Percentiles rank a stretch among this genome's conserved stretches.
Evolutionary conservation across 768 basidiomycete species (phyloP).

Genomic region (Russula foetens): DNA sequence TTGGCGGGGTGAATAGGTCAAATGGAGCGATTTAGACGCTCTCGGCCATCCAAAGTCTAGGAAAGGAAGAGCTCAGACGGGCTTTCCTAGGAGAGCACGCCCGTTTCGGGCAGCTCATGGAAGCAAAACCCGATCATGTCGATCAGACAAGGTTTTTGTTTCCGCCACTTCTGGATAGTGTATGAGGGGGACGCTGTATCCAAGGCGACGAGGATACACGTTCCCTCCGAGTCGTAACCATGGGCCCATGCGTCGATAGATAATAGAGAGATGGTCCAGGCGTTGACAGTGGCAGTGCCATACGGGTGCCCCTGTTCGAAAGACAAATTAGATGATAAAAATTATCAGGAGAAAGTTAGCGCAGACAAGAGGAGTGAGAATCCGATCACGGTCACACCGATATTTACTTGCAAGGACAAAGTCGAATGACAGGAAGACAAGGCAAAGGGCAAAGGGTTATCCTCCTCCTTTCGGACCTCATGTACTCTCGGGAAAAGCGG

Average conservation of each 20-base stretch:
- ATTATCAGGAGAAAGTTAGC: not conserved
- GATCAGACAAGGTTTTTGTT: constrained; percentile 14
- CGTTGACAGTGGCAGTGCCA: constrained; percentile 9
- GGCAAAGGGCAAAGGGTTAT: constrained; percentile 1
- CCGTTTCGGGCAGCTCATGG: constrained; percentile 5
- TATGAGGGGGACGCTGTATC: constrained; percentile 7
- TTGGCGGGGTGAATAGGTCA: not conserved
- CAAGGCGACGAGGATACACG: constrained; percentile 16
- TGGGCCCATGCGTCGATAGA: not conserved
- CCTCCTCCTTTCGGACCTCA: not conserved
- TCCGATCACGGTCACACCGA: not conserved
- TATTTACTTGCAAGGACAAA: not conserved
- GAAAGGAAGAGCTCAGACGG: not conserved
- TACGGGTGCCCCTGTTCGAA: not conserved
- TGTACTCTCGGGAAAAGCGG: not conserved
- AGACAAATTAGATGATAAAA: not conserved
- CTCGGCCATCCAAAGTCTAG: not conserved
- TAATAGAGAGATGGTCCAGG: not conserved
- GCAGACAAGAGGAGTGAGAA: not conserved
- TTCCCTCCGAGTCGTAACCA: not conserved
- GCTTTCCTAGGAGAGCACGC: not conserved
- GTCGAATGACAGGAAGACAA: not conserved
- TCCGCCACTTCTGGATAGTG: not conserved
- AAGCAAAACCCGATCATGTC: constrained; percentile 8
- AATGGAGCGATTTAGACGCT: not conserved